Percentiles rank a stretch among this genome's conserved stretches.
Evolutionary conservation across 1,139 yeast genomes (phyloP).

Genomic region (Scheffersomyces segobiensis): DNA sequence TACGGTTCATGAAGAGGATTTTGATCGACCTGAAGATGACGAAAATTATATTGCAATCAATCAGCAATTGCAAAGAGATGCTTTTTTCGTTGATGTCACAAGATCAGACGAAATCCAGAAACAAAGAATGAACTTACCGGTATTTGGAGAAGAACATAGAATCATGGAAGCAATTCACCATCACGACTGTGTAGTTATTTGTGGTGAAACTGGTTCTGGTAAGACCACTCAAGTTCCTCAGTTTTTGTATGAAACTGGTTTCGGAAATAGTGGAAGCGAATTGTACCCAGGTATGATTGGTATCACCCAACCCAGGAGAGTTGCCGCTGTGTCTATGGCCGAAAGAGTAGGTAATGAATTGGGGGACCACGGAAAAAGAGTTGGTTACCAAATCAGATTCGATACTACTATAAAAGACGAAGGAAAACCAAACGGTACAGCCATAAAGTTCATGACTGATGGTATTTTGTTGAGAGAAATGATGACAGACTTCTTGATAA

Average conservation of each 20-base stretch:
- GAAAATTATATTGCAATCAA: conserved; percentile 60
- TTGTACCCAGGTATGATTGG: conserved; percentile 89
- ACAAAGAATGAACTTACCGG: conserved; percentile 76
- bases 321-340: conserved; percentile 98
- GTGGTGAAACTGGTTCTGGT: conserved; percentile 93
- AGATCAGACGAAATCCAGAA: conserved; percentile 67
- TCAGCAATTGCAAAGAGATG: conserved; percentile 55
- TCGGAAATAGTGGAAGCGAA: conserved; percentile 63
- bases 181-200: conserved; percentile 84
- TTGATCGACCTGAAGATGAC: conserved; percentile 59
- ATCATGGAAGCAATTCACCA: conserved; percentile 96
- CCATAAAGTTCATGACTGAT: conserved; percentile 96
- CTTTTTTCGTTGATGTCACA: conserved; percentile 66
- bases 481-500: conserved; percentile 79
- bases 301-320: conserved; percentile 95
- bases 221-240: conserved; percentile 80
- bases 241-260: conserved; percentile 83
- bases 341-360: conserved; percentile 80
- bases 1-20: conserved; percentile 59
- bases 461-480: conserved; percentile 93
- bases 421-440: conserved; percentile 55
- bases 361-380: conserved; percentile 75
- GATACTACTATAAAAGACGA: conserved; percentile 70
- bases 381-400: conserved; percentile 90
- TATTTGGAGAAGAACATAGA: conserved; percentile 84